phyloP scores from a whole-genome alignment of 306 rosid genomes.

The Pyrus pyrifolia region DNA sequence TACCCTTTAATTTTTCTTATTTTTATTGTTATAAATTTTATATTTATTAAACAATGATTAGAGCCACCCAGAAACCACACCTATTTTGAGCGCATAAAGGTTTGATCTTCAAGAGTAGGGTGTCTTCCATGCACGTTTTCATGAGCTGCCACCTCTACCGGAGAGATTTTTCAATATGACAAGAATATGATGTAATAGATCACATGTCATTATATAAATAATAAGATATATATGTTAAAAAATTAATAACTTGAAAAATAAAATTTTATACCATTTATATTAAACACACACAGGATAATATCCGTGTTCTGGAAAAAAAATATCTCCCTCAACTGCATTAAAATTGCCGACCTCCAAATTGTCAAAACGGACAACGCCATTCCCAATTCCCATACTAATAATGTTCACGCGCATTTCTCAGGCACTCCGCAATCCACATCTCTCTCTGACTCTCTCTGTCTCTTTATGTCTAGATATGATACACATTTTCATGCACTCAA shows the following conservation, averaged over 20 bases:
- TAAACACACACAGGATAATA: rapidly evolving
- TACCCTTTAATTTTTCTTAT: too few species aligned
- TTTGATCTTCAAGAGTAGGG: too few species aligned
- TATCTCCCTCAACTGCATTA: not conserved
- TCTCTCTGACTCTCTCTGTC: not conserved
- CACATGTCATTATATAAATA: rapidly evolving
- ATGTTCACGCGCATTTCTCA: not conserved
- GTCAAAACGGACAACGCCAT: not conserved
- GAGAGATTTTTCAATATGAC: too few species aligned
- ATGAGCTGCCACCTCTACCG: not conserved
- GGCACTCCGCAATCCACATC: not conserved
- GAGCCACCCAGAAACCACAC: too few species aligned
- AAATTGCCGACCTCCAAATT: not conserved
- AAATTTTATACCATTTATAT: too few species aligned
- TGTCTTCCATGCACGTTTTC: not conserved
- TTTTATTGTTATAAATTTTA: too few species aligned
- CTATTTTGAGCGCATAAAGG: too few species aligned
- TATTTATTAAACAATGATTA: too few species aligned
- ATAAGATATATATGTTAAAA: rapidly evolving
- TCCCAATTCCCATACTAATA: not conserved
- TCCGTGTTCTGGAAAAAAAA: too few species aligned
- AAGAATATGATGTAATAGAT: rapidly evolving
- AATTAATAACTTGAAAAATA: too few species aligned
- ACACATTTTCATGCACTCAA: not conserved
- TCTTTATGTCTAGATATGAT: not conserved